Evolutionary conservation across 2,329 filamentous ascomycete species (phyloP).

Genomic region (Exophiala mesophila): DNA sequence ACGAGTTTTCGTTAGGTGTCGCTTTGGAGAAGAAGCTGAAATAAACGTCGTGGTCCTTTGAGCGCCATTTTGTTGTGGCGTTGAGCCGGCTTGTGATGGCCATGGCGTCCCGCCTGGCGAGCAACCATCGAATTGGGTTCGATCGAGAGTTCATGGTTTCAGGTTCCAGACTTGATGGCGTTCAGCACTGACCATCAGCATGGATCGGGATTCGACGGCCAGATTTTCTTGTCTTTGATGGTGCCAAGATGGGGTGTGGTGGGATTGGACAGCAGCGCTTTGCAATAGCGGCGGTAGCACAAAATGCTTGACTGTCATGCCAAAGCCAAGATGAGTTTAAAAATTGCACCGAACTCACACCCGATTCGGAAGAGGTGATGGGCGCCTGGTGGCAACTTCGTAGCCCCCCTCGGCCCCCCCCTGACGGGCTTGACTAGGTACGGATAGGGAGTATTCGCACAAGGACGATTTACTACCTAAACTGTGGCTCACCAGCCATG

Average conservation of each 20-base stretch:
- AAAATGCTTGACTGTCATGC: too few species aligned
- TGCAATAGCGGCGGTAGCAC: not conserved
- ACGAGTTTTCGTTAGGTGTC: not conserved
- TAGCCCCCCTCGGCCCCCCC: too few species aligned
- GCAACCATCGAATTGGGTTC: not conserved
- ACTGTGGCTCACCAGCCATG: too few species aligned
- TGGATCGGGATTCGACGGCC: not conserved
- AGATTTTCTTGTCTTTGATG: not conserved
- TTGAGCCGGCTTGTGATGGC: not conserved
- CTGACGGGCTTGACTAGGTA: too few species aligned
- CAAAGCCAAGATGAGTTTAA: too few species aligned
- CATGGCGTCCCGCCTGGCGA: not conserved
- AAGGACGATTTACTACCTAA: too few species aligned
- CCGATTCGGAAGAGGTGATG: too few species aligned
- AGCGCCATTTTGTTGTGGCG: not conserved
- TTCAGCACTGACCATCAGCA: not conserved
- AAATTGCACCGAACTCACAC: too few species aligned
- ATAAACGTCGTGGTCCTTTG: not conserved
- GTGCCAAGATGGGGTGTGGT: not conserved
- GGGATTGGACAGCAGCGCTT: not conserved
- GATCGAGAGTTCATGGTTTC: too few species aligned
- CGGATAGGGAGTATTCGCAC: too few species aligned
- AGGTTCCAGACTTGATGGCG: not conserved
- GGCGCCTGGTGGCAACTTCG: too few species aligned
- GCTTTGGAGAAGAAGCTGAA: not conserved